Percentiles rank a stretch among this genome's conserved stretches.
phyloP scores from a whole-genome alignment of 441 rosid genomes.

The Syzygium malaccense region DNA sequence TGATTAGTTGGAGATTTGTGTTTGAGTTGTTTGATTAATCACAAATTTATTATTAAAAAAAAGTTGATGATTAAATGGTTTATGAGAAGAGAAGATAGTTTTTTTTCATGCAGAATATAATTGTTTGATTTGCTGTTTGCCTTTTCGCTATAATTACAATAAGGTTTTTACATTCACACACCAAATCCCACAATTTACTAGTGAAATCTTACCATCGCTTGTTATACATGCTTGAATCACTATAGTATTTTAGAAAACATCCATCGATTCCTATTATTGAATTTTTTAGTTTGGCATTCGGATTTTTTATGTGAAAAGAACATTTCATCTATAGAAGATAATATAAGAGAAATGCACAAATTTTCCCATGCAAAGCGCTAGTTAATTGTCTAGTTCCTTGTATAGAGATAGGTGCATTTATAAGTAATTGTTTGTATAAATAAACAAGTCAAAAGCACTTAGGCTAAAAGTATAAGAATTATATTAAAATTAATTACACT shows the following conservation, averaged over 20 bases:
- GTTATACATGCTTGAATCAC: too few relatives aligned
- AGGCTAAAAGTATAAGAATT: not conserved
- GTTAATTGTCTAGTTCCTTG: not conserved
- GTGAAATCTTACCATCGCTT: too few relatives aligned
- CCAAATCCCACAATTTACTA: not conserved
- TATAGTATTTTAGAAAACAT: not conserved
- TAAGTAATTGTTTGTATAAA: not conserved
- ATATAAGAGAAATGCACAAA: not conserved
- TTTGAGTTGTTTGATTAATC: not conserved
- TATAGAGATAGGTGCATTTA: too few relatives aligned
- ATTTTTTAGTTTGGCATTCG: not conserved
- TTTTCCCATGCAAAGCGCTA: rapidly evolving
- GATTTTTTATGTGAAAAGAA: not conserved
- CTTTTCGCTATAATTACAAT: too few relatives aligned
- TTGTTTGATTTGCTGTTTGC: not conserved
- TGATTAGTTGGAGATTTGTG: too few relatives aligned
- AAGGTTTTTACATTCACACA: not conserved
- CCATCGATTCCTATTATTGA: not conserved
- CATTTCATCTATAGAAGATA: not conserved
- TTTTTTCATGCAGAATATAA: not conserved
- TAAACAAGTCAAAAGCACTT: not conserved
- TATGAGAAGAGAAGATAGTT: not conserved
- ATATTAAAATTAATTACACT: too few relatives aligned
- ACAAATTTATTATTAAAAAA: not conserved
- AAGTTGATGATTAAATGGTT: not conserved